phyloP scores from a whole-genome alignment of 331 rosid genomes.

The Malus hybrid region DNA sequence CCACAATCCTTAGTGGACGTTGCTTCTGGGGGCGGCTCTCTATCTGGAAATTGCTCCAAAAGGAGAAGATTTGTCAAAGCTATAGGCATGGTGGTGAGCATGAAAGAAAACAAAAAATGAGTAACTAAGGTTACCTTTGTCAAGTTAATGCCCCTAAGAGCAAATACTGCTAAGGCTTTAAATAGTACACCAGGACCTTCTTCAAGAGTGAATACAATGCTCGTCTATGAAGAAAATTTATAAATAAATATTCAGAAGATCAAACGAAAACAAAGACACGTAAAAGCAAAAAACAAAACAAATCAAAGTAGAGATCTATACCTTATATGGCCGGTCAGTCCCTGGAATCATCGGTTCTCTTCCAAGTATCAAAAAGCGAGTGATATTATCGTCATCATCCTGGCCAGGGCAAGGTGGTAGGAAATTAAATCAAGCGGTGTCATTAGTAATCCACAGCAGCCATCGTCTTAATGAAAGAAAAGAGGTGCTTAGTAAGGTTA shows the following conservation, averaged over 20 bases:
- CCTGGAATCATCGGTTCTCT: constrained; percentile 85
- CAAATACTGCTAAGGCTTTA: constrained; percentile 85
- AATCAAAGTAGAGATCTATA: background rate
- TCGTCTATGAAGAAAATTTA: constrained; percentile 49
- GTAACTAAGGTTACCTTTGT: constrained; percentile 42
- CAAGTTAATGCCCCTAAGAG: constrained; percentile 69
- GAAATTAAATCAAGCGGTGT: constrained; percentile 18
- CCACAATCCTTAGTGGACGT: constrained; percentile 65
- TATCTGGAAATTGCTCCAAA: constrained; percentile 50
- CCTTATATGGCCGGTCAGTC: constrained; percentile 54
- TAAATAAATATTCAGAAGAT: constrained; percentile 9
- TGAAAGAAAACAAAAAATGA: background rate
- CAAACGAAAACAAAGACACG: background rate
- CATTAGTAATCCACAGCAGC: background rate
- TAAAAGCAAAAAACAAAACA: background rate
- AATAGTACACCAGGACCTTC: constrained; percentile 88
- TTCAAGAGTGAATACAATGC: constrained; percentile 78
- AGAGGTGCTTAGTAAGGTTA: background rate
- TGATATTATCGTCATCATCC: constrained; percentile 68
- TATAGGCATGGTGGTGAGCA: background rate
- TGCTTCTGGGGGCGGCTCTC: constrained; percentile 81
- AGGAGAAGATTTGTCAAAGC: constrained; percentile 4
- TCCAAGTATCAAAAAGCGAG: constrained; percentile 80
- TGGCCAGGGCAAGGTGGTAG: constrained; percentile 25
- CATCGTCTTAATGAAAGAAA: background rate